Conservation (phyloP, 2,329 filamentous ascomycete genomes). For the Aphanocladium album region DNA sequence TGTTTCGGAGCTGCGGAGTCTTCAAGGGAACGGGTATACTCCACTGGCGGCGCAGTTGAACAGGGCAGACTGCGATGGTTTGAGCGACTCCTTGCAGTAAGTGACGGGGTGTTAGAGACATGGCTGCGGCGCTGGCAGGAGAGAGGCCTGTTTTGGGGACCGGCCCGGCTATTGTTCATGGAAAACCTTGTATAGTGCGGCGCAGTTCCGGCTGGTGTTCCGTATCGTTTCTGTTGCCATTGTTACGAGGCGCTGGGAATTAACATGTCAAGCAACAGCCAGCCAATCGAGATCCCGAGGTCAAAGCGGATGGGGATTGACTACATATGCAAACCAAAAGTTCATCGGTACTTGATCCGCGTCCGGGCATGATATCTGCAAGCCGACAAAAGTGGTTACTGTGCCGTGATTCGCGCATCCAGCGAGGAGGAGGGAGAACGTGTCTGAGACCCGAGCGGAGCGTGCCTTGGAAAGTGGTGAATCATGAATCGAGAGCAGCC, state of each 20-base stretch:
- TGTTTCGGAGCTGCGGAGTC: slow-evolving; percentile 9
- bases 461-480: neutral
- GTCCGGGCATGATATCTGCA: neutral
- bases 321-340: neutral
- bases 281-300: neutral
- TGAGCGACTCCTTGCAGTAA: neutral
- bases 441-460: slow-evolving; percentile 8
- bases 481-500: neutral
- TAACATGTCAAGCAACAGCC: neutral
- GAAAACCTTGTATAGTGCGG: neutral
- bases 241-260: neutral
- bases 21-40: neutral
- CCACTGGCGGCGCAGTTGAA: neutral
- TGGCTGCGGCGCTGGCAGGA: neutral
- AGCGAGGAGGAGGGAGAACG: neutral
- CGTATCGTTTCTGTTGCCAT: neutral
- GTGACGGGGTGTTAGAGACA: neutral
- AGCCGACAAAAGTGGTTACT: neutral
- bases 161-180: neutral
- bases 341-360: neutral
- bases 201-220: neutral
- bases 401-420: neutral
- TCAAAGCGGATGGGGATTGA: neutral
- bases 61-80: neutral
- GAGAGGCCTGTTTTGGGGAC: neutral